Base-by-base conservation (phyloP, 2,329 filamentous ascomycete species). In the Ascochyta fabae region DNA sequence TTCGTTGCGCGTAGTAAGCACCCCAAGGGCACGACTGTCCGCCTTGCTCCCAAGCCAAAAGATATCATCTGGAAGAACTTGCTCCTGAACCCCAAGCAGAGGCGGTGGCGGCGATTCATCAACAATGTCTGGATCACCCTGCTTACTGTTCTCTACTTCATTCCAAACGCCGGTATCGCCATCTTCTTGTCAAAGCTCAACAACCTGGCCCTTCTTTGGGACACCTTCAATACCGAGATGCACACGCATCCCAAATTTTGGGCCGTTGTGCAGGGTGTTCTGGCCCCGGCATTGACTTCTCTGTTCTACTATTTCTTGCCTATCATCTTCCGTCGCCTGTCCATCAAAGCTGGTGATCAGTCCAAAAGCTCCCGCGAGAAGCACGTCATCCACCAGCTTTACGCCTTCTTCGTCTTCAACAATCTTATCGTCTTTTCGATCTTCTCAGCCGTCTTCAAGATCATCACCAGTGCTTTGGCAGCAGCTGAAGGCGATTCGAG, bases 1-100 rank as follows among this genome's bases (percentile, higher is more conserved):
- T 96, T 90, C 76, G 84, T 88, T 9, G 86, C 89, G 22, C 89
- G 90, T 55, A 90, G 87, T 44, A 95, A 95, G 79, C 89, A 89
- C 65, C 91, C 91, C 0, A 83, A 90, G 36, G 91, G 91, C 5
- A 87, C 92, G 0, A 90, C 85, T 0, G 86, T 99, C 51, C 82
- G 80, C 6, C 82, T 98, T 13, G 93, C 95, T 1, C 92, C 95
- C 2, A 86, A 87, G 55, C 94, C 95, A 3, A 92, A 90, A 71
- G 94, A 98, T 72, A 85, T 99, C 48, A 96, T 99, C 62, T 99
- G 95, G 95, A 89, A 92, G 72, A 99, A 99, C 69, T 84, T 99
- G 79, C 84, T 86, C 6, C 79, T 98, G 53, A 85, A 83, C 15
- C 87, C 87, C 35, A 80, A 84, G 26, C 84, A 87, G 1, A 86